A percentile compares a stretch with the other conserved stretches of the same genome.
Conservation (phyloP, 306 rosid species). For the Dicorynia guianensis region DNA sequence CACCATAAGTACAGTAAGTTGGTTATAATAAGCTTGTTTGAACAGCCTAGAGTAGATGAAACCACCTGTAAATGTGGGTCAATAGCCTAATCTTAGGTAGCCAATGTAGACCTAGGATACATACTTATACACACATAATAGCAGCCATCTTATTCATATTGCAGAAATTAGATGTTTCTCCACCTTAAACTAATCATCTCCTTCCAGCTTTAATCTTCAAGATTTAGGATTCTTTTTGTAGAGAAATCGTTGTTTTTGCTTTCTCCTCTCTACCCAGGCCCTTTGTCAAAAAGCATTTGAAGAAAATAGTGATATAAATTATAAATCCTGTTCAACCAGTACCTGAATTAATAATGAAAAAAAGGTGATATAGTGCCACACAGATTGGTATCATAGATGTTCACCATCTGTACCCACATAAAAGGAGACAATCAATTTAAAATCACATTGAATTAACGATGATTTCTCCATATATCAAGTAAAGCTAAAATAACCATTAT, state of each 20-base stretch:
- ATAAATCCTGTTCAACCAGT: neutral
- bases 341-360: neutral
- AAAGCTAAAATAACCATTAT: slow-evolving; percentile 6
- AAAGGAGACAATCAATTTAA: neutral
- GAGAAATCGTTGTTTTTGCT: neutral
- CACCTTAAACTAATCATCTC: neutral
- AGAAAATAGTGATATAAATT: neutral
- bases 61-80: no score
- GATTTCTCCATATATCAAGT: neutral
- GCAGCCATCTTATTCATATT: no score
- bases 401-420: neutral
- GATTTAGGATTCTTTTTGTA: neutral
- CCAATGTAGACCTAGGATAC: no score
- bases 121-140: no score
- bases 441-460: neutral
- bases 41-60: no score
- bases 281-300: neutral
- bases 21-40: no score
- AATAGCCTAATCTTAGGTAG: no score
- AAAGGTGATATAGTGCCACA: neutral
- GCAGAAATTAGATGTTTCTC: slow-evolving; percentile 4
- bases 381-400: neutral
- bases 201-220: neutral
- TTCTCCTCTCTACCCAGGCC: neutral
- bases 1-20: no score